Percentiles rank a stretch among this genome's conserved stretches.
Conservation (phyloP, 2,329 filamentous ascomycete genomes). For the Scolecobasidium constrictum region DNA sequence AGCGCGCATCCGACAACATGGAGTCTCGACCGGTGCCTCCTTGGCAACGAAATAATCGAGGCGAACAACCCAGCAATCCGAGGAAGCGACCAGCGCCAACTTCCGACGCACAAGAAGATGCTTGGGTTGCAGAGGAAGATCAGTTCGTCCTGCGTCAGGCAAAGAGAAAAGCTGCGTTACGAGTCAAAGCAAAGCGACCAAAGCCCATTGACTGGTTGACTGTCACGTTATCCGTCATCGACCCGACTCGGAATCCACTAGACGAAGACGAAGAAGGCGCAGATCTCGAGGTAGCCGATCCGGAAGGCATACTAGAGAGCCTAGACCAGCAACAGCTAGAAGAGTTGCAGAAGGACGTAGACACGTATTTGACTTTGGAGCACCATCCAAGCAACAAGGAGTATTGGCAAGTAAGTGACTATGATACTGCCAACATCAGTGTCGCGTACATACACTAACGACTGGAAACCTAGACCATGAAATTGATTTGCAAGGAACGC, state of each 20-base stretch:
- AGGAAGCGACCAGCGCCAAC: slow-evolving; percentile 16
- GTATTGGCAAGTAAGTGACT: slow-evolving; percentile 61
- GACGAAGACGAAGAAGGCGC: slow-evolving; percentile 54
- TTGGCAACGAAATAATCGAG: no score
- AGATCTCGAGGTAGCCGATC: slow-evolving; percentile 65
- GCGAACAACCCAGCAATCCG: slow-evolving; percentile 4
- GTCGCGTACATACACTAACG: slow-evolving; percentile 15
- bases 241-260: slow-evolving; percentile 64
- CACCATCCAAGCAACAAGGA: slow-evolving; percentile 65
- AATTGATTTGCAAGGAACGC: slow-evolving; percentile 69
- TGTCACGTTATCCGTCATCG: slow-evolving; percentile 80
- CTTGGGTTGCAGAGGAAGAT: slow-evolving; percentile 89
- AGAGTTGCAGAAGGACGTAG: slow-evolving; percentile 75
- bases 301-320: slow-evolving; percentile 68
- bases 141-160: slow-evolving; percentile 91
- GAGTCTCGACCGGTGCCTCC: no score
- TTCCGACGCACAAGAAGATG: slow-evolving; percentile 35
- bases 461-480: slow-evolving; percentile 51
- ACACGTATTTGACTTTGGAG: slow-evolving; percentile 69
- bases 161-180: slow-evolving; percentile 95
- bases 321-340: slow-evolving; percentile 55
- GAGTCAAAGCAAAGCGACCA: slow-evolving; percentile 81
- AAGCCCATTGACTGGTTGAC: slow-evolving; percentile 90
- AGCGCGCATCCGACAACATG: no score
- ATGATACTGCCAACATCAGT: no score